Evolutionary conservation across 306 rosid species (phyloP).

Genomic region (Medicago ruthenica): DNA sequence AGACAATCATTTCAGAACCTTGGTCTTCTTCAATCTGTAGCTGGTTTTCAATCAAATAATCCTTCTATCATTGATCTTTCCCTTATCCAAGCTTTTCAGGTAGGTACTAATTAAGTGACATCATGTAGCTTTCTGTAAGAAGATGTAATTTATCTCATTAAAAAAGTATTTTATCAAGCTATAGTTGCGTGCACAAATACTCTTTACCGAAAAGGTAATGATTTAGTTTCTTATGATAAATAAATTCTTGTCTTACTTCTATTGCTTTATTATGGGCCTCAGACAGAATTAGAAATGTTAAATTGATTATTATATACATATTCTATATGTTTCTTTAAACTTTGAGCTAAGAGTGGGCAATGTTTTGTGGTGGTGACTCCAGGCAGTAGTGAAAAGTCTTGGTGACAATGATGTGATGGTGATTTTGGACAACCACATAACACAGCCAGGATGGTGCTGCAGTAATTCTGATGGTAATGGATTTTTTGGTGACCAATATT

Average conservation of each 20-base stretch:
- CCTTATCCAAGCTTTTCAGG: conserved; percentile 78
- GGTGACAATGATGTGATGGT: conserved; percentile 76
- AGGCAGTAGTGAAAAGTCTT: conserved; percentile 75
- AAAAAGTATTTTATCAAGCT: no score
- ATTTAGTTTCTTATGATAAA: no score
- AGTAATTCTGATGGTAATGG: conserved; percentile 71
- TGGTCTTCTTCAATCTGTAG: conserved; percentile 51
- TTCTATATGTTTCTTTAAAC: no score
- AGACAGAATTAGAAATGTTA: no score
- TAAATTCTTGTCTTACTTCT: no score
- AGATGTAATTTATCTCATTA: background rate
- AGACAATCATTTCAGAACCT: conserved; percentile 68
- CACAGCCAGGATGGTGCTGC: conserved; percentile 90
- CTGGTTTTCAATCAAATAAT: conserved; percentile 72
- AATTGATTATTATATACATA: no score
- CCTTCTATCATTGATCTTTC: conserved; percentile 77
- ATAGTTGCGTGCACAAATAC: no score
- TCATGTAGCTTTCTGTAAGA: background rate
- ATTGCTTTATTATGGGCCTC: no score
- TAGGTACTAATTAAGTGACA: conserved; percentile 41
- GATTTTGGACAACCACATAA: conserved; percentile 78
- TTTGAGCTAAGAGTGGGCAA: background rate
- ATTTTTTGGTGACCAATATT: conserved; percentile 73
- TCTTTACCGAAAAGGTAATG: no score
- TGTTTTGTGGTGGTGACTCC: background rate